Conservation (phyloP, 176 grass and related monocot genomes). For the Cenchrus purpureus region DNA sequence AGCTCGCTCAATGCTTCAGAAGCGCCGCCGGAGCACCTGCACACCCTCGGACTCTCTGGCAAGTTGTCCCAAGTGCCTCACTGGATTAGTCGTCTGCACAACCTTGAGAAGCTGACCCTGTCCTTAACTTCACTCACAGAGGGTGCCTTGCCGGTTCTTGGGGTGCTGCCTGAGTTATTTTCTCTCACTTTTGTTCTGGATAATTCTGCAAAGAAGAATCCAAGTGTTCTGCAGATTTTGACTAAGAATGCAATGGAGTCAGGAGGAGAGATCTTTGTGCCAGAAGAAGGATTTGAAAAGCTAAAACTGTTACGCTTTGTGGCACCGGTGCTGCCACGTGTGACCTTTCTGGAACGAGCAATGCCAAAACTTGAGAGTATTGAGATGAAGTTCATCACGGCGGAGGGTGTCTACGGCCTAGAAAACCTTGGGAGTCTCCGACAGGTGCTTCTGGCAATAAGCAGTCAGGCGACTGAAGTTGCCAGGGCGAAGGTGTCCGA, state of each 20-base stretch:
- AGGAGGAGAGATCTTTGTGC: background rate
- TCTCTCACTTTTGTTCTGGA: constrained; percentile 21
- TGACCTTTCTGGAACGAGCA: background rate
- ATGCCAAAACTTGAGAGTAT: background rate
- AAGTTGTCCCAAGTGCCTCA: background rate
- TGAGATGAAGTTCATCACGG: background rate
- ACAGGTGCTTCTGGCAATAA: background rate
- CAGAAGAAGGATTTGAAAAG: background rate
- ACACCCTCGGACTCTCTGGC: constrained; percentile 18
- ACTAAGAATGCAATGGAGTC: background rate
- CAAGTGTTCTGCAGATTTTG: background rate
- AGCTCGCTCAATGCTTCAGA: background rate
- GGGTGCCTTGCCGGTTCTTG: background rate
- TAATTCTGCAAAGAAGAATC: accelerated
- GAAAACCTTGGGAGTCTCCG: background rate
- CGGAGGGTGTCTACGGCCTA: background rate
- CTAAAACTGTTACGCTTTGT: background rate
- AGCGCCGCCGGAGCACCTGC: constrained; percentile 16
- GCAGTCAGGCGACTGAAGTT: background rate
- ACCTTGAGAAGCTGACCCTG: constrained; percentile 31
- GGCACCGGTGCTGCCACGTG: background rate
- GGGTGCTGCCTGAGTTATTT: background rate
- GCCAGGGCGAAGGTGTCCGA: background rate
- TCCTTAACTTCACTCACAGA: constrained; percentile 23
- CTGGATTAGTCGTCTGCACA: constrained; percentile 8